Evolutionary conservation across 108 stramenopile genomes (phyloP).

Genomic region (Parmales sp.): DNA sequence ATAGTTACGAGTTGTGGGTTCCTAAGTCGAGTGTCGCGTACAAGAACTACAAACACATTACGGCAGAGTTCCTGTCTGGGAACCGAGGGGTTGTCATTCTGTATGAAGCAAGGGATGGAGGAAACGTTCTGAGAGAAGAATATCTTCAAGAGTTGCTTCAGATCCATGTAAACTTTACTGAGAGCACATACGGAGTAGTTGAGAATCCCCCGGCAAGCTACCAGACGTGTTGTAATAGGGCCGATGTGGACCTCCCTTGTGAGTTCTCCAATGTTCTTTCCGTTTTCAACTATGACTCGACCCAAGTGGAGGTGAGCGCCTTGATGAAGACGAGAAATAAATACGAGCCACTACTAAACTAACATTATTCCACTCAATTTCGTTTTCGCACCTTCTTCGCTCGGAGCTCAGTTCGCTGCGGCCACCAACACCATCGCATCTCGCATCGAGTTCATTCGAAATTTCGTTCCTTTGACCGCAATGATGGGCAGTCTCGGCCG

Average conservation of each 20-base stretch:
- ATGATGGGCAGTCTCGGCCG: too few species aligned
- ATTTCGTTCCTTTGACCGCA: too few species aligned
- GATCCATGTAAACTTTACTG: background rate
- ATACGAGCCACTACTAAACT: too few species aligned
- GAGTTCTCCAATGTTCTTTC: background rate
- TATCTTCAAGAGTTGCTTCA: background rate
- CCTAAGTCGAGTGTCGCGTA: background rate
- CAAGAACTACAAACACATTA: background rate
- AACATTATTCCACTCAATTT: too few species aligned
- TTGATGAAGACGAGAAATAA: too few species aligned
- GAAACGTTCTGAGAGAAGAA: background rate
- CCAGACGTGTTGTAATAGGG: background rate
- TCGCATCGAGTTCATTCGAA: too few species aligned
- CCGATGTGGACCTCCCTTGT: background rate
- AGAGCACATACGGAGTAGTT: background rate
- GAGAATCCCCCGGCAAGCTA: background rate
- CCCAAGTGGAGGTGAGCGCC: background rate
- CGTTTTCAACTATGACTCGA: background rate
- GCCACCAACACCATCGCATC: too few species aligned
- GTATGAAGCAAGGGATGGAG: background rate
- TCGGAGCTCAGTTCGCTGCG: too few species aligned
- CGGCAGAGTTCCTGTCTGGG: background rate
- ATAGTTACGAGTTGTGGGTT: background rate
- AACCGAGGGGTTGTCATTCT: background rate
- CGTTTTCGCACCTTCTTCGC: too few species aligned